Base-by-base conservation (phyloP, 305 asterid species). In the Rubia peregrina region DNA sequence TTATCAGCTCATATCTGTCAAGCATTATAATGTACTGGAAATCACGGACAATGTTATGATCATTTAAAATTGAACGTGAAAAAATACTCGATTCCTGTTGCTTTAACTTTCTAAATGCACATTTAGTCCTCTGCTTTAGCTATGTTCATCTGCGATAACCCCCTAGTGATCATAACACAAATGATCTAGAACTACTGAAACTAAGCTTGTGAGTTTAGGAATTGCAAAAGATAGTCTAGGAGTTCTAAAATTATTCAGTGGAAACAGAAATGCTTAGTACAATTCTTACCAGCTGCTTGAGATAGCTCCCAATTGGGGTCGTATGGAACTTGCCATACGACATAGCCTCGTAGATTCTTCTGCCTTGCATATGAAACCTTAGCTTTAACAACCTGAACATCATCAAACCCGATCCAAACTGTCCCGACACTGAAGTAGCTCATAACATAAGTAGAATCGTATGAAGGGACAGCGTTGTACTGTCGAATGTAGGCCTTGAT, bases 351-450 rank as follows among this genome's bases (percentile, higher is more conserved):
- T 59, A 76, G 51, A 6, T 61, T 51, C 72, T 36, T 71, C 70
- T 71, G 60, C 44, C 68, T 76, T 46, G 76, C 76, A 60, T 71
- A 71, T 4, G 76, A 49, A 67, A 71, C 80, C 68, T 76, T 71
- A 10, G 73, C 53, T 44, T 60, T 71, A 38, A 71, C 59, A 33
- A 48, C 69, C 59, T 76, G 70, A 66, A 76, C 70, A 9, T 66
- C 80, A 76, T 76, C 80, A 26, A 57, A 76, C 4, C 76, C 76
- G 65, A 76, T 73, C 76, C 76, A 76, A 17, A 56, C 40, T 14
- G 76, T 55, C n/a, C 64, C 73, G 9, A 71, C 24, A 40, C 69
- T 65, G 43, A 56, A 55, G 67, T 76, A 76, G 40, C 42, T 76
- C 70, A 61, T 71, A 48, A 66, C 76, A 21, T 66, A 76, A 48